These are phyloP conservation scores for Thraustotheca clavata DNA, from an alignment of 352 stramenopile genomes.

Conservation along the genomic window DNA sequence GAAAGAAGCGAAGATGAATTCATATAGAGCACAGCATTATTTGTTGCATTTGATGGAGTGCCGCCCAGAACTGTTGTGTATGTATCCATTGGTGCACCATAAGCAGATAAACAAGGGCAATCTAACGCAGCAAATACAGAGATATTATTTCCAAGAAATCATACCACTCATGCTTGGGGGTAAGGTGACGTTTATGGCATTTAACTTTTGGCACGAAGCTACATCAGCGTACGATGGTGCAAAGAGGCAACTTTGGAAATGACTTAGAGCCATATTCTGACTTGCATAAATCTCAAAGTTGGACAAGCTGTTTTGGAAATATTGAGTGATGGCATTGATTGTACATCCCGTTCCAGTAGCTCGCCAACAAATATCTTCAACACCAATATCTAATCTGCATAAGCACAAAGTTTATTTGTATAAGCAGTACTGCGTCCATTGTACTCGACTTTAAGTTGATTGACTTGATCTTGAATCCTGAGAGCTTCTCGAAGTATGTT, in stretches of 20 bases:
- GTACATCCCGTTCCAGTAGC: conserved; percentile 44
- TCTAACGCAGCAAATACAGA: conserved; percentile 25
- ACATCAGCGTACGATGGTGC: conserved; percentile 38
- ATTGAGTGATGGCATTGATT: conserved; percentile 52
- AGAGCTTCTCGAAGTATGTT: conserved; percentile 43
- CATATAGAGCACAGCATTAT: conserved; percentile 31
- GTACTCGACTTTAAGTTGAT: conserved; percentile 8
- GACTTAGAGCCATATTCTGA: conserved; percentile 31
- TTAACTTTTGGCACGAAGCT: conserved; percentile 34
- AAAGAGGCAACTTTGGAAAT: conserved; percentile 40
- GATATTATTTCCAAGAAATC: neutral
- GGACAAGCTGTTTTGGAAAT: conserved; percentile 52
- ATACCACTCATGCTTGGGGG: conserved; percentile 38
- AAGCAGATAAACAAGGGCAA: conserved; percentile 54
- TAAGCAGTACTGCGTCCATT: neutral
- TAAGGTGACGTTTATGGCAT: conserved; percentile 18
- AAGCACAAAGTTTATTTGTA: neutral
- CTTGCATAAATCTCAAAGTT: conserved; percentile 51
- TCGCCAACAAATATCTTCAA: conserved; percentile 48
- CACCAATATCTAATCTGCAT: conserved; percentile 11
- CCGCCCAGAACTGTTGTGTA: conserved; percentile 49
- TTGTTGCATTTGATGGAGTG: conserved; percentile 24
- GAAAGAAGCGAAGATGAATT: conserved; percentile 39
- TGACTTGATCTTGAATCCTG: conserved; percentile 32
- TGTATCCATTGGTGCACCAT: conserved; percentile 46